A percentile compares a stretch with the other conserved stretches of the same genome.
These are phyloP conservation scores for Pseudocercospora fuligena DNA, from an alignment of 2,329 filamentous ascomycete genomes.

Conservation along the genomic window DNA sequence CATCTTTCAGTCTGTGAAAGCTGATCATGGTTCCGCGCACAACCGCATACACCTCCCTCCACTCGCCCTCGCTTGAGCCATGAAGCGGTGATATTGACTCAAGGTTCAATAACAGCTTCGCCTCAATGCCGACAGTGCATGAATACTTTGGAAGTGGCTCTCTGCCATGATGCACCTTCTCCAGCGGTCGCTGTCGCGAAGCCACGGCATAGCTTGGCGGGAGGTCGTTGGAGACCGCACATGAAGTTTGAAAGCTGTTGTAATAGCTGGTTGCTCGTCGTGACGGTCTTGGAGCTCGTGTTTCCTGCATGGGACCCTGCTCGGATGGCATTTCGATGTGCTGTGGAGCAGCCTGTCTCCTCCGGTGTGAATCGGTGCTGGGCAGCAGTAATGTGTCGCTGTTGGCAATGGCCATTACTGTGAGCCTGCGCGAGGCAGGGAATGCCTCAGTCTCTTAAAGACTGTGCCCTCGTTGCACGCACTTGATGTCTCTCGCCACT, in stretches of 20 bases:
- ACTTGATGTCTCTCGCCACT: constrained; percentile 1
- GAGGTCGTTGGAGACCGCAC: constrained; percentile 35
- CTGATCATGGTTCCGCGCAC: constrained; percentile 71
- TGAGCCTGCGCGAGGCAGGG: neutral
- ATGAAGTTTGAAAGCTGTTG: constrained; percentile 42
- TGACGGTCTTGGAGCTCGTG: constrained; percentile 17
- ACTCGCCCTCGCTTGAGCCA: constrained; percentile 37
- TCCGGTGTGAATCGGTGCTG: neutral
- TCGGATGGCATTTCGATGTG: constrained; percentile 9
- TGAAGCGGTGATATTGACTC: constrained; percentile 42
- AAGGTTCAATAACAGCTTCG: constrained; percentile 39
- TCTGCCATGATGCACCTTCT: constrained; percentile 22
- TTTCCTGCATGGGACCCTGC: constrained; percentile 9
- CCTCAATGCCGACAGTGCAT: constrained; percentile 40
- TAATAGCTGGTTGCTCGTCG: constrained; percentile 41
- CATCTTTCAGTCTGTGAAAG: constrained; percentile 65
- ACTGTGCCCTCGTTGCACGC: neutral
- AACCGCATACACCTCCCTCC: constrained; percentile 59
- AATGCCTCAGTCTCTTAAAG: neutral
- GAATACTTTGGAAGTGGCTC: constrained; percentile 42
- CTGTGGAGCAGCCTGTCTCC: neutral
- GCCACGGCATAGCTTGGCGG: constrained; percentile 41
- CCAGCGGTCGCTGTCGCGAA: constrained; percentile 23
- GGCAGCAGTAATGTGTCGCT: neutral
- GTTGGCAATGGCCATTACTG: neutral